Percentiles rank a stretch among this genome's conserved stretches.
Conservation (phyloP, 2,329 filamentous ascomycete species). For the Pseudocercospora ulei region DNA sequence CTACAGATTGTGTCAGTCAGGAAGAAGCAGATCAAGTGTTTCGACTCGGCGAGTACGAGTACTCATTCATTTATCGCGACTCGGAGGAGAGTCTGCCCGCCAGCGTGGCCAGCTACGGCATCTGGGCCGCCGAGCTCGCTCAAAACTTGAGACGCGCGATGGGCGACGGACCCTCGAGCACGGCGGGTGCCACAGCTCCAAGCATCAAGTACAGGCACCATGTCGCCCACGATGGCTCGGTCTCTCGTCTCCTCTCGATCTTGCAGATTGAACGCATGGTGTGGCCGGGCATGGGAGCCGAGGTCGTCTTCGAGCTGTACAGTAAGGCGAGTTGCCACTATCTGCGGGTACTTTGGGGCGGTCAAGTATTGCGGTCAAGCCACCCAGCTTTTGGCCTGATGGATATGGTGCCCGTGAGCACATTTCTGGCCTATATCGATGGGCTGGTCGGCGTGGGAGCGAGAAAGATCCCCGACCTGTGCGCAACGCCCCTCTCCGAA, state of each 20-base stretch:
- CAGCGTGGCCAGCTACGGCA: constrained; percentile 54
- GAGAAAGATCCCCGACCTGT: constrained; percentile 37
- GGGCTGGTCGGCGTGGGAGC: constrained; percentile 52
- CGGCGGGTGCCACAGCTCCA: constrained; percentile 13
- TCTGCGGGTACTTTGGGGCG: constrained; percentile 62
- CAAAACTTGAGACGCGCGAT: constrained; percentile 49
- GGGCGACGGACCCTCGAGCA: constrained; percentile 35
- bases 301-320: constrained; percentile 69
- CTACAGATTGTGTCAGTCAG: constrained; percentile 51
- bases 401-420: constrained; percentile 60
- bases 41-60: constrained; percentile 69
- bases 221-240: constrained; percentile 67
- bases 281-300: constrained; percentile 74
- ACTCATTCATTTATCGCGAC: constrained; percentile 67
- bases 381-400: constrained; percentile 58
- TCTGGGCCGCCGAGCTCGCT: constrained; percentile 64
- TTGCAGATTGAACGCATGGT: constrained; percentile 67
- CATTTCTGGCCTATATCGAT: constrained; percentile 60
- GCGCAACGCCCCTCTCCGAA: constrained; percentile 16
- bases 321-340: constrained; percentile 41
- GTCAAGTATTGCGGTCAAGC: constrained; percentile 56
- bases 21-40: constrained; percentile 59
- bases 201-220: constrained; percentile 58
- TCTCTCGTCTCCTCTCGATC: constrained; percentile 58
- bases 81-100: constrained; percentile 52